These are phyloP conservation scores for Lentinula detonsa DNA, from an alignment of 768 basidiomycete genomes.

Conservation along the genomic window DNA sequence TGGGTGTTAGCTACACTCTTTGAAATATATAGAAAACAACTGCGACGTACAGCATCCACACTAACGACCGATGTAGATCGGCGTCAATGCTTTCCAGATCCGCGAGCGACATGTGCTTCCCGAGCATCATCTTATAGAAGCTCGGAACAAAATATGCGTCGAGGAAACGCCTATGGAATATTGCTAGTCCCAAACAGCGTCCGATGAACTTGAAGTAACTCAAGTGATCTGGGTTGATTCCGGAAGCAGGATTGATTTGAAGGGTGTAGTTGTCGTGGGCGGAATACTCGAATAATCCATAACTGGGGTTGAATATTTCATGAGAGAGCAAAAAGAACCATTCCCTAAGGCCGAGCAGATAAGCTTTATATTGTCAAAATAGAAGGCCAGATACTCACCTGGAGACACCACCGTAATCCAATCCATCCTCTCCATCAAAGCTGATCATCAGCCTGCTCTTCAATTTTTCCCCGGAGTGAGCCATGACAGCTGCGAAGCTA, in stretches of 20 bases:
- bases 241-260: conserved; percentile 73
- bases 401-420: conserved; percentile 75
- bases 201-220: conserved; percentile 84
- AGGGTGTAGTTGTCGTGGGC: conserved; percentile 77
- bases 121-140: conserved; percentile 75
- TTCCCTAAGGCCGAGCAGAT: conserved; percentile 40
- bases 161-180: conserved; percentile 74
- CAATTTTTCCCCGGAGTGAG: conserved; percentile 61
- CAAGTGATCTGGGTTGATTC: conserved; percentile 70
- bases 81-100: conserved; percentile 70
- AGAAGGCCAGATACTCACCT: conserved; percentile 33
- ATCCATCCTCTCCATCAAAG: conserved; percentile 75
- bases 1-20: not conserved
- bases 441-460: conserved; percentile 67
- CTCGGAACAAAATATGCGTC: conserved; percentile 77
- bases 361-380: not conserved
- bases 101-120: conserved; percentile 49
- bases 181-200: conserved; percentile 63
- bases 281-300: conserved; percentile 79
- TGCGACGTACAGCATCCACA: conserved; percentile 65
- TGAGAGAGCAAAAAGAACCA: conserved; percentile 86
- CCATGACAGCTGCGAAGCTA: conserved; percentile 82
- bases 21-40: not conserved
- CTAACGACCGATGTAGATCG: conserved; percentile 61
- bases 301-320: conserved; percentile 78